Percentiles rank a stretch among this genome's conserved stretches.
phyloP scores from a whole-genome alignment of 1,284 basidiomycete species.

The Cutaneotrichosporon cutaneum region DNA sequence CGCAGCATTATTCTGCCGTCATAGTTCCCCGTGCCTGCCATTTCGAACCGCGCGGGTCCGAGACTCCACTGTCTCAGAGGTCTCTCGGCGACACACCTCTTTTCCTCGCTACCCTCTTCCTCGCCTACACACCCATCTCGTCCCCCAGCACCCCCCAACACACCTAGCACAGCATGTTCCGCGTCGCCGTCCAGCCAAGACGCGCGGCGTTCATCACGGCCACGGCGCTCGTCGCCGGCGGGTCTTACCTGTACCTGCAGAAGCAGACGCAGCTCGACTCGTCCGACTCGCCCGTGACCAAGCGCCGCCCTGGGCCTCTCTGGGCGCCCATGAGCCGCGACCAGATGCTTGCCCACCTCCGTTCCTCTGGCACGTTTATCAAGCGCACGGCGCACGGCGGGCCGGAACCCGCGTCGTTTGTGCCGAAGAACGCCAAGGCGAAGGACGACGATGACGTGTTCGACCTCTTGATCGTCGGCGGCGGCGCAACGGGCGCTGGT shows the following conservation, averaged over 20 bases:
- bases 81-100: too few species aligned
- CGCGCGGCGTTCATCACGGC: neutral
- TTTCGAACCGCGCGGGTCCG: too few species aligned
- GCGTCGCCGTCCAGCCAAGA: conserved; percentile 3
- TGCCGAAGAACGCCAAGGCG: conserved; percentile 26
- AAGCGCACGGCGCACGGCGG: conserved; percentile 39
- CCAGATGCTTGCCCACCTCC: conserved; percentile 55
- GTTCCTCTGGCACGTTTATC: conserved; percentile 48
- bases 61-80: too few species aligned
- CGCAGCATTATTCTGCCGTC: too few species aligned
- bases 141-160: neutral
- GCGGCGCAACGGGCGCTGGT: conserved; percentile 90
- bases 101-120: too few species aligned
- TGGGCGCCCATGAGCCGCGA: conserved; percentile 55
- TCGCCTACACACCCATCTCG: neutral
- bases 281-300: conserved; percentile 16
- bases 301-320: conserved; percentile 52
- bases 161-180: conserved; percentile 5
- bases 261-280: conserved; percentile 8
- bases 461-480: conserved; percentile 81
- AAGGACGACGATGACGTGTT: conserved; percentile 63
- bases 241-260: neutral
- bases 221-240: conserved; percentile 4
- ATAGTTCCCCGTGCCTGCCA: too few species aligned
- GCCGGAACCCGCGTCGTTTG: conserved; percentile 35